Evolutionary conservation across 225 moss, liverwort and hornwort species (phyloP), one percentile per base, ranked within the genome.

Genomic region (Sphagnum tenellum): DNA sequence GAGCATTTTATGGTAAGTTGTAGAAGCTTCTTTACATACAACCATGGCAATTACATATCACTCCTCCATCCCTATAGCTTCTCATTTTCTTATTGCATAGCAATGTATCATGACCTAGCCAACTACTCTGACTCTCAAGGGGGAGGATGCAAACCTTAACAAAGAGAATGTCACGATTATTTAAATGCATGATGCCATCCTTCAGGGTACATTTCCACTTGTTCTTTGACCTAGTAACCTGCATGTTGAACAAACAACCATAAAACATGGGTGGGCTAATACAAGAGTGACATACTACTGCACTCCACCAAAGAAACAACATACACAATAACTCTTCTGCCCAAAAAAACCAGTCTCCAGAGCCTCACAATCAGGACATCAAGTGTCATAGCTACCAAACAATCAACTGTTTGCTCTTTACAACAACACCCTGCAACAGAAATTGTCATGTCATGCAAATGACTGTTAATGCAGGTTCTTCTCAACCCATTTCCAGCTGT

Each of bases 151-250:
- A 67, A 46, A 92, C 92, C 89, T 94, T 94, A 49, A 89, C 86
- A 77, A 96, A 96, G 48, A 96, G 87, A 58, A 90, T 87, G 66
- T 96, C 96, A 56, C 88, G 88, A 47, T 85, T 78, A 68, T 92
- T 90, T 69, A 98, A 74, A 75, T 98, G 96, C 90, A 98, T 98
- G 65, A 98, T 89, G 55, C 96, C 96, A 75, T 96, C 92, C 78
- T 92, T 96, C 65, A 96, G 79, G 58, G 83, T 89, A 66, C 96
- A 92, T 70, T 92, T 96, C 96, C 96, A 96, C 68, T 90, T 96
- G 79, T 92, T 90, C 81, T 92, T 96, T 12, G 92, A 90, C 80
- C 96, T 90, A 47, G 90, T 96, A 59, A 96, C 91, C 89, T 94
- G 79, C 45, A 57, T 70, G 74, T 56, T 48, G 44, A 50, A 29